Evolutionary conservation across 2,329 filamentous ascomycete genomes (phyloP).

Genomic region (Pyrenophora teres): DNA sequence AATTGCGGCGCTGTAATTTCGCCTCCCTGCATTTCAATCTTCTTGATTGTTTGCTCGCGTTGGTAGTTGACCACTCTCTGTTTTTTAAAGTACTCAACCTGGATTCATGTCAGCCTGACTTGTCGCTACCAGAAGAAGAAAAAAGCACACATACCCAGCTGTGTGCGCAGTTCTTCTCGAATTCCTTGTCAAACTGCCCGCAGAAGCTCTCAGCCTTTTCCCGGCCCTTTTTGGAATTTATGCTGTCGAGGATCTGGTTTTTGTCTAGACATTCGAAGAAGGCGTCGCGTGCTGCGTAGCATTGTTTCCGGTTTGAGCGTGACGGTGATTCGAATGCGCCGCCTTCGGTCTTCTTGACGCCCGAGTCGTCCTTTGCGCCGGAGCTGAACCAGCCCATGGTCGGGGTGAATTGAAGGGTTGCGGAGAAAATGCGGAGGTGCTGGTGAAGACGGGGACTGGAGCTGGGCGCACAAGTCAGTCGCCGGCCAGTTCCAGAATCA

Average conservation of each 20-base stretch:
- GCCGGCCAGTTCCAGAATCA: background rate
- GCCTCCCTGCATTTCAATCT: conserved; percentile 51
- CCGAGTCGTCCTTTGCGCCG: conserved; percentile 43
- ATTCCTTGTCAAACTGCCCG: conserved; percentile 63
- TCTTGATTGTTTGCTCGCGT: conserved; percentile 69
- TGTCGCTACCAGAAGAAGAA: no score
- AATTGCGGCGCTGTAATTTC: conserved; percentile 43
- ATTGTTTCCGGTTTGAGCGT: conserved; percentile 76
- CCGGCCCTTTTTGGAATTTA: conserved; percentile 61
- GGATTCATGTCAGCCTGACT: conserved; percentile 18
- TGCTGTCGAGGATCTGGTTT: conserved; percentile 77
- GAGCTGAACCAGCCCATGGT: conserved; percentile 60
- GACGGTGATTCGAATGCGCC: conserved; percentile 77
- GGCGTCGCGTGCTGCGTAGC: conserved; percentile 86
- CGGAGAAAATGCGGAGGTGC: conserved; percentile 12
- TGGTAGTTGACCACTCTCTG: conserved; percentile 90
- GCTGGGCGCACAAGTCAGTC: conserved; percentile 15
- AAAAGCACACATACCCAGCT: conserved; percentile 74
- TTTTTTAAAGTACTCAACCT: conserved; percentile 99
- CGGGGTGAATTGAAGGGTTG: conserved; percentile 15
- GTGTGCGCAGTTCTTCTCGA: conserved; percentile 83
- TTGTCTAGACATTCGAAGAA: conserved; percentile 90
- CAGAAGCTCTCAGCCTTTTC: conserved; percentile 59
- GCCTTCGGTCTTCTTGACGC: conserved; percentile 52
- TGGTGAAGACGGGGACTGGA: background rate